Percentiles rank a stretch among this genome's conserved stretches.
These are phyloP conservation scores for Globisporangium okanoganense DNA, from an alignment of 352 stramenopile species.

Conservation along the genomic window DNA sequence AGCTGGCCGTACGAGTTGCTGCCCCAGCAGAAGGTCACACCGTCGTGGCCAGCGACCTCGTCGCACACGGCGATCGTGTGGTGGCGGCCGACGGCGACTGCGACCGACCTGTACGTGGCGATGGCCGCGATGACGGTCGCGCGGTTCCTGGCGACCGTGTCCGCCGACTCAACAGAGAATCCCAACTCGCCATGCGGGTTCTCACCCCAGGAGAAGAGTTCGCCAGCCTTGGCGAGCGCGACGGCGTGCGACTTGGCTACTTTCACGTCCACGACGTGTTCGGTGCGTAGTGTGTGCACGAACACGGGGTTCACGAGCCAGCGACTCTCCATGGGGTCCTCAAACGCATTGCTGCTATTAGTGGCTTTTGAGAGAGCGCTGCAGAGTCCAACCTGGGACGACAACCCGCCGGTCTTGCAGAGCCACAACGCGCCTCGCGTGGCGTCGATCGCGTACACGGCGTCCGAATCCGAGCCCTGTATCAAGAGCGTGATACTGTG, in stretches of 20 bases:
- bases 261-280: slow-evolving; percentile 50
- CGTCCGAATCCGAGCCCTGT: slow-evolving; percentile 60
- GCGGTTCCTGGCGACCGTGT: slow-evolving; percentile 49
- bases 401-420: slow-evolving; percentile 66
- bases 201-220: slow-evolving; percentile 94
- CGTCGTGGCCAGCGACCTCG: slow-evolving; percentile 55
- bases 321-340: slow-evolving; percentile 44
- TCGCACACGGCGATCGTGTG: slow-evolving; percentile 70
- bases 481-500: not conserved
- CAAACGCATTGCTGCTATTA: slow-evolving; percentile 20
- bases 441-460: slow-evolving; percentile 63
- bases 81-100: slow-evolving; percentile 53
- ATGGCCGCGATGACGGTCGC: slow-evolving; percentile 46
- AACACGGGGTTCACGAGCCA: slow-evolving; percentile 74
- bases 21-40: slow-evolving; percentile 70
- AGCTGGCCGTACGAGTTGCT: slow-evolving; percentile 74
- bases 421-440: slow-evolving; percentile 56
- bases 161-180: slow-evolving; percentile 36
- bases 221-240: slow-evolving; percentile 74
- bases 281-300: slow-evolving; percentile 52
- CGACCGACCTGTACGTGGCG: slow-evolving; percentile 53
- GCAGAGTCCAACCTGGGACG: slow-evolving; percentile 65
- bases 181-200: slow-evolving; percentile 89
- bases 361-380: slow-evolving; percentile 18
- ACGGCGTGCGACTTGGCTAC: slow-evolving; percentile 60